Percentiles rank a stretch among this genome's conserved stretches.
phyloP scores from a whole-genome alignment of 805 yeast species.

The Metschnikowia matae region DNA sequence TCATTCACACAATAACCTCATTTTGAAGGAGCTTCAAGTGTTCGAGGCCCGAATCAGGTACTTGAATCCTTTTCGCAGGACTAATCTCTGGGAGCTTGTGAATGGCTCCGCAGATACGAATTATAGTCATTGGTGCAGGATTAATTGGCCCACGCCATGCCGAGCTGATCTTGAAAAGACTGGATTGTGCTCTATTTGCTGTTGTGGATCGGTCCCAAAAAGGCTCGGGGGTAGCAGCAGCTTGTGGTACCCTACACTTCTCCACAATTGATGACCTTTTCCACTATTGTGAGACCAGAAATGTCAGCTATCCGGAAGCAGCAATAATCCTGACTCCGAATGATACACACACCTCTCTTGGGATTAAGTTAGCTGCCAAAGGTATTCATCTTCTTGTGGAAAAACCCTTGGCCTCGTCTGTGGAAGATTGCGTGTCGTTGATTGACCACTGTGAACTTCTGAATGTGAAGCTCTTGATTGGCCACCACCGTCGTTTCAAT shows the following conservation, averaged over 20 bases:
- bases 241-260: constrained; percentile 19
- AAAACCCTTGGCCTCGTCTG: constrained; percentile 36
- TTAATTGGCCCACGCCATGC: constrained; percentile 29
- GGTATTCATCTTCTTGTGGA: constrained; percentile 39
- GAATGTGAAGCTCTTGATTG: constrained; percentile 33
- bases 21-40: background rate
- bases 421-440: constrained; percentile 32
- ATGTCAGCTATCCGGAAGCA: constrained; percentile 31
- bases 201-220: constrained; percentile 25
- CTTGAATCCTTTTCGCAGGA: too few species aligned
- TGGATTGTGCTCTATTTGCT: constrained; percentile 22
- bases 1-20: background rate
- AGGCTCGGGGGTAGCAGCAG: constrained; percentile 18
- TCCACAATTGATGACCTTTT: constrained; percentile 19
- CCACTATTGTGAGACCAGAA: constrained; percentile 15
- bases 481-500: constrained; percentile 42
- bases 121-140: constrained; percentile 25
- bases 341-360: constrained; percentile 35
- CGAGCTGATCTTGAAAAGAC: constrained; percentile 18
- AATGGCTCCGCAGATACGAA: constrained; percentile 4
- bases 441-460: constrained; percentile 23
- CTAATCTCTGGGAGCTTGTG: background rate
- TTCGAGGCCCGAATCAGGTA: background rate
- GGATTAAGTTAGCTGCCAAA: constrained; percentile 29
- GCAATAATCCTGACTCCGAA: constrained; percentile 42